Conservation (phyloP, 257 asterid genomes). For the Forsythia viridissima region DNA sequence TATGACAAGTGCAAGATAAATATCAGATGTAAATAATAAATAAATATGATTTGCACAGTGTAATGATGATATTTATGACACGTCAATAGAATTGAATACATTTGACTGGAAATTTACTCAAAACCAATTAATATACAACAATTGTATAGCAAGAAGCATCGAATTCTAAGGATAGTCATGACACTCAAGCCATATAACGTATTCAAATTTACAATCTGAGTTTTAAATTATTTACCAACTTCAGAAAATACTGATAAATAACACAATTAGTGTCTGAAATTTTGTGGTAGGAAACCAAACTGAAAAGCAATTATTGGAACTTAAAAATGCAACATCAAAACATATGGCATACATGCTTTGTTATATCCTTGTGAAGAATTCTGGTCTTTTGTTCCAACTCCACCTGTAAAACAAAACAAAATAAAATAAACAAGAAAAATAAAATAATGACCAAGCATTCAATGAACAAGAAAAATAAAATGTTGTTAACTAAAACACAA, state of each 20-base stretch:
- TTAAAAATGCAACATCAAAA: constrained; percentile 7
- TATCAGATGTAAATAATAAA: not conserved
- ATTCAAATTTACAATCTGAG: not conserved
- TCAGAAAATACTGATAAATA: not conserved
- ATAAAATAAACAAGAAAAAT: not conserved
- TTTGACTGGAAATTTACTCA: not conserved
- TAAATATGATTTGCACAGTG: not conserved
- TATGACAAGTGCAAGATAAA: constrained; percentile 4
- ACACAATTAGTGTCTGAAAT: not conserved
- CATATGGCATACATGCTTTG: constrained; percentile 53
- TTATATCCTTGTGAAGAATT: constrained; percentile 70
- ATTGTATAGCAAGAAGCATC: not conserved
- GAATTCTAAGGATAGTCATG: not conserved
- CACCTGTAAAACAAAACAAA: constrained; percentile 48
- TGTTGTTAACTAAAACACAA: not conserved
- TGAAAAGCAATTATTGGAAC: not conserved
- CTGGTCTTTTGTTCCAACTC: constrained; percentile 72
- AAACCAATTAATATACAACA: not conserved
- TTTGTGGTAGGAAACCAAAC: not conserved
- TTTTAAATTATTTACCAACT: not conserved
- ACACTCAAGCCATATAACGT: not conserved
- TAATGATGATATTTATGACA: not conserved
- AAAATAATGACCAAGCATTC: not conserved
- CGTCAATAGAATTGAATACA: not conserved
- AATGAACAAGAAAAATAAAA: not conserved